A percentile compares a stretch with the other conserved stretches of the same genome.
These are phyloP conservation scores for Adansonia rubrostipa DNA, from an alignment of 441 rosid genomes.

Conservation along the genomic window DNA sequence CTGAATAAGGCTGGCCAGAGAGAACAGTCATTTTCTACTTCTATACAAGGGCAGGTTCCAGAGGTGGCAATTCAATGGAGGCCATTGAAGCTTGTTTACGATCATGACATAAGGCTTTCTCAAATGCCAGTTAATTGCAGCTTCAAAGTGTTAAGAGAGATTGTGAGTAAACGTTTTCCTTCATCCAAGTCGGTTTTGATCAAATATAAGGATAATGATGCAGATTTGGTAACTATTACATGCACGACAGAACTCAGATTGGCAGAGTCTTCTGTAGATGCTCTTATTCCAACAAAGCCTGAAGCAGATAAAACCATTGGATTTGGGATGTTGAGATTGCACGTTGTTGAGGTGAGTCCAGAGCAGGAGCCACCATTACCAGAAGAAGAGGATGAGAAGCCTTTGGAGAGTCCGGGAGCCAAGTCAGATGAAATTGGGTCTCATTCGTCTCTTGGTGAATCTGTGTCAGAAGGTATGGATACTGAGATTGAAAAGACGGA, in stretches of 20 bases:
- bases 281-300: conserved; percentile 53
- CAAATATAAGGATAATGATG: conserved; percentile 85
- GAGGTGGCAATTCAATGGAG: conserved; percentile 59
- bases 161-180: conserved; percentile 73
- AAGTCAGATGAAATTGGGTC: conserved; percentile 62
- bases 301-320: conserved; percentile 52
- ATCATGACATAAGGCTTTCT: conserved; percentile 82
- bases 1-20: conserved; percentile 36
- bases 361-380: conserved; percentile 80
- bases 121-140: conserved; percentile 82
- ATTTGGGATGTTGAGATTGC: conserved; percentile 73
- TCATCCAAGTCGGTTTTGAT: conserved; percentile 83
- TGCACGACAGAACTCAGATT: conserved; percentile 70
- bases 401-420: conserved; percentile 52
- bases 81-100: conserved; percentile 86
- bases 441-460: conserved; percentile 55
- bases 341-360: conserved; percentile 80
- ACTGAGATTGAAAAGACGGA: conserved; percentile 53
- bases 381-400: conserved; percentile 86
- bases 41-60: conserved; percentile 31
- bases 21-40: conserved; percentile 39
- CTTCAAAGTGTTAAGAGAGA: conserved; percentile 74
- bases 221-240: conserved; percentile 90
- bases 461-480: conserved; percentile 51
- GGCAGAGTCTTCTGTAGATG: conserved; percentile 71